These are phyloP conservation scores for Pseudisothecium myosuroides DNA, from an alignment of 225 moss, liverwort and hornwort genomes.

Conservation along the genomic window DNA sequence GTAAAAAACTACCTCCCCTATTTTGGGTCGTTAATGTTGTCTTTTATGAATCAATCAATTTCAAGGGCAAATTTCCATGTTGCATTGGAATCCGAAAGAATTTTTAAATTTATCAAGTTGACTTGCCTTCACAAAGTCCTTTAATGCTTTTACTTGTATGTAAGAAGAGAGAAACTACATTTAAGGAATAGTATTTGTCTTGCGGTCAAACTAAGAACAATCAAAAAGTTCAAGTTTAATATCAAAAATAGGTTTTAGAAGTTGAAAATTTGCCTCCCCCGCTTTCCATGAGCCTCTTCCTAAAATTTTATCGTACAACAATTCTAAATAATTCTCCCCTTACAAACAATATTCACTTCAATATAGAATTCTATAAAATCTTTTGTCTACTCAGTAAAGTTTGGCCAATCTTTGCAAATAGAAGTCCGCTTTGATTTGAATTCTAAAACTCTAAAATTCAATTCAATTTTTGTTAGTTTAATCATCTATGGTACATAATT, in stretches of 20 bases:
- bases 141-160: background rate
- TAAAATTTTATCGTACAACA: background rate
- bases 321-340: accelerated
- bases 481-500: accelerated
- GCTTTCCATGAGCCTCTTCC: accelerated
- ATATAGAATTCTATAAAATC: background rate
- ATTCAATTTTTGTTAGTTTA: background rate
- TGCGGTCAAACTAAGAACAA: background rate
- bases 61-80: accelerated
- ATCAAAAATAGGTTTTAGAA: background rate
- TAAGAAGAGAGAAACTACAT: accelerated
- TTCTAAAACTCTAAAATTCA: no score
- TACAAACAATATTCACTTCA: background rate
- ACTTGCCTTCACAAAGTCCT: accelerated
- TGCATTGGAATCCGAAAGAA: accelerated
- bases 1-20: background rate
- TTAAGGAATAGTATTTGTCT: background rate
- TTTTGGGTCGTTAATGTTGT: background rate
- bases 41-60: accelerated
- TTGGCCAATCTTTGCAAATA: accelerated
- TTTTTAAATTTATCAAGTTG: accelerated
- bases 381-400: no score
- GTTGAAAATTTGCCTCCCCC: accelerated
- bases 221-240: background rate
- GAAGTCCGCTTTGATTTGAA: accelerated